Percentiles rank a stretch among this genome's conserved stretches.
These are phyloP conservation scores for Fistulina hepatica DNA, from an alignment of 1,284 basidiomycete genomes.

Conservation along the genomic window DNA sequence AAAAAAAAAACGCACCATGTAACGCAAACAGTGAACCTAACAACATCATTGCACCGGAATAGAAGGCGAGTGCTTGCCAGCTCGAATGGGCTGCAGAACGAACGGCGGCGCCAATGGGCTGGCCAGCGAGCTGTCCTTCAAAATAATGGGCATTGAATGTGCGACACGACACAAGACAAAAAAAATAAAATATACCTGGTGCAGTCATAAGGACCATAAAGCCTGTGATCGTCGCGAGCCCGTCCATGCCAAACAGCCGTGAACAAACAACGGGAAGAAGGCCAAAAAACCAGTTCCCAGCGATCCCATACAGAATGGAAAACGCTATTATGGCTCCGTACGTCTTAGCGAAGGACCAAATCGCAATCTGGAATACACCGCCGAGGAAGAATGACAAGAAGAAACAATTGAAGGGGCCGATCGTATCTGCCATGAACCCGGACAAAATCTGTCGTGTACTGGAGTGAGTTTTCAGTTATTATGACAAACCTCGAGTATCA, in stretches of 20 bases:
- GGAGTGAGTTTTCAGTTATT: background rate
- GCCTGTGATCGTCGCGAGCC: conserved; percentile 6
- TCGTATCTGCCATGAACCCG: conserved; percentile 3
- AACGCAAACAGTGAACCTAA: background rate
- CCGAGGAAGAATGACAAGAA: conserved; percentile 8
- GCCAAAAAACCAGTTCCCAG: conserved; percentile 6
- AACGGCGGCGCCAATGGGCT: background rate
- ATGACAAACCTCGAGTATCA: background rate
- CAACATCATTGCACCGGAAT: background rate
- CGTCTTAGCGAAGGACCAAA: conserved; percentile 4
- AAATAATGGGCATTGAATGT: background rate
- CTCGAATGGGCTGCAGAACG: background rate
- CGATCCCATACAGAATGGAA: conserved; percentile 4
- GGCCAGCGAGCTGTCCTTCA: conserved; percentile 1
- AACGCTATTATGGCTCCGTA: conserved; percentile 4
- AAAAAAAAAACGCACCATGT: conserved; percentile 1
- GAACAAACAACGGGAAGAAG: conserved; percentile 7
- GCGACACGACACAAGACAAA: no score
- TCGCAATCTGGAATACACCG: conserved; percentile 4
- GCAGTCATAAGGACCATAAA: conserved; percentile 7
- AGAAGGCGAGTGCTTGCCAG: background rate
- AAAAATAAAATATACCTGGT: no score
- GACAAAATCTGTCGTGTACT: conserved; percentile 3
- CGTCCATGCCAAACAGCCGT: conserved; percentile 4
- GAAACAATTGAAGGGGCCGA: conserved; percentile 6